A percentile compares a stretch with the other conserved stretches of the same genome.
Conservation (phyloP, 352 stramenopile species). For the Phytophthora pinifolia region DNA sequence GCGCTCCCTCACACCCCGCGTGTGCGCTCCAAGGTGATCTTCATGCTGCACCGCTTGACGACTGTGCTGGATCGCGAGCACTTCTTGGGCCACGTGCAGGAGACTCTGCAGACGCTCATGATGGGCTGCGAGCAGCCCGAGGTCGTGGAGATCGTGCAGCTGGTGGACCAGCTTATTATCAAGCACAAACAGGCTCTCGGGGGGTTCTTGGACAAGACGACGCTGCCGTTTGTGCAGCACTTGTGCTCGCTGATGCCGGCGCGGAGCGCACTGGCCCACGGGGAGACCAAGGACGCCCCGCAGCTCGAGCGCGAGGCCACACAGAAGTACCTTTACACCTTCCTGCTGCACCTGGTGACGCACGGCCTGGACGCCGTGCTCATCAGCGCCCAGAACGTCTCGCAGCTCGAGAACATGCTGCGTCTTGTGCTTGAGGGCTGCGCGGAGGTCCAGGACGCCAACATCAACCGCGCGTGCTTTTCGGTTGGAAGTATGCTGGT, state of each 20-base stretch:
- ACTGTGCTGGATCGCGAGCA: slow-evolving; percentile 73
- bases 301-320: slow-evolving; percentile 77
- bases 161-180: slow-evolving; percentile 87
- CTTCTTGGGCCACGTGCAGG: slow-evolving; percentile 61
- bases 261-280: slow-evolving; percentile 40
- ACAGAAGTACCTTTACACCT: slow-evolving; percentile 84
- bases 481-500: slow-evolving; percentile 74
- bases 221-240: slow-evolving; percentile 73
- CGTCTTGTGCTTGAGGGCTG: slow-evolving; percentile 72
- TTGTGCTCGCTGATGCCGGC: slow-evolving; percentile 69
- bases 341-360: slow-evolving; percentile 69
- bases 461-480: slow-evolving; percentile 77
- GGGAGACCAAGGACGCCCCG: slow-evolving; percentile 67
- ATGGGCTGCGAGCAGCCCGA: slow-evolving; percentile 58
- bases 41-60: slow-evolving; percentile 76
- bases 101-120: slow-evolving; percentile 63
- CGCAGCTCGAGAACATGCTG: slow-evolving; percentile 67
- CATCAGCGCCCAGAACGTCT: slow-evolving; percentile 63
- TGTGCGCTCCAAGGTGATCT: slow-evolving; percentile 82
- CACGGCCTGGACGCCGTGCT: slow-evolving; percentile 74
- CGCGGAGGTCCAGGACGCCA: slow-evolving; percentile 59
- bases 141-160: slow-evolving; percentile 80
- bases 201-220: slow-evolving; percentile 64
- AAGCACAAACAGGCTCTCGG: slow-evolving; percentile 77
- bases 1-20: slow-evolving; percentile 43